These are phyloP conservation scores for Bolboschoenoplectus hybrid DNA, from an alignment of 202 grass and related monocot species.

Conservation along the genomic window DNA sequence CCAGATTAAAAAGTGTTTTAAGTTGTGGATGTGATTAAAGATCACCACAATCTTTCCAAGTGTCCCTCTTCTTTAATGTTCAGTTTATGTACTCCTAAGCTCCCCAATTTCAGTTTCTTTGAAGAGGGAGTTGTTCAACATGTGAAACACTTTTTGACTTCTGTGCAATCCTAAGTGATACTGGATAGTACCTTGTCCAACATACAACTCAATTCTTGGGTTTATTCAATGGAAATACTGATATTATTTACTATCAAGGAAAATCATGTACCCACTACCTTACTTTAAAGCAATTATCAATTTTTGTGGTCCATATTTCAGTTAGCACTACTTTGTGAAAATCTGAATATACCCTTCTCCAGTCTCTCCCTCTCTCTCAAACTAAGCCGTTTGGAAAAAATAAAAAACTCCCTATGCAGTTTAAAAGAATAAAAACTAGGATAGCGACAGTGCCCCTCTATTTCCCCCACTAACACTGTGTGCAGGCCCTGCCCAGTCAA, in stretches of 20 bases:
- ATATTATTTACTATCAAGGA: background rate
- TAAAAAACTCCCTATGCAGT: too few relatives aligned
- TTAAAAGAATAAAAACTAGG: too few relatives aligned
- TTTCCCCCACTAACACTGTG: too few relatives aligned
- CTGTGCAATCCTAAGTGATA: background rate
- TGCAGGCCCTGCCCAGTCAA: too few relatives aligned
- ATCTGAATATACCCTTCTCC: too few relatives aligned
- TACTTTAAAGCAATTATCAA: background rate
- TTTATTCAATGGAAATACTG: background rate
- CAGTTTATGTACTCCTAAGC: background rate
- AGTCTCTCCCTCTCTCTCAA: background rate
- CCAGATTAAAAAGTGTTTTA: constrained; percentile 20
- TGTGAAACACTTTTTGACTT: background rate
- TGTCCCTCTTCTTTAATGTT: background rate
- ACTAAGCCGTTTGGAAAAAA: too few relatives aligned
- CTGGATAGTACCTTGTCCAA: background rate
- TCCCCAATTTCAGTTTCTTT: background rate
- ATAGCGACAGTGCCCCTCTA: too few relatives aligned
- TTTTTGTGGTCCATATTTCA: background rate
- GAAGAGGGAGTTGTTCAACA: background rate
- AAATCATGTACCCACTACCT: background rate
- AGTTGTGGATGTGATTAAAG: background rate
- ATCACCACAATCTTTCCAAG: background rate
- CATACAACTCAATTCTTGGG: background rate
- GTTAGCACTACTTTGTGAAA: too few relatives aligned